These are phyloP conservation scores for Oryza australiensis DNA, from an alignment of 176 grass and related monocot species.

Conservation along the genomic window DNA sequence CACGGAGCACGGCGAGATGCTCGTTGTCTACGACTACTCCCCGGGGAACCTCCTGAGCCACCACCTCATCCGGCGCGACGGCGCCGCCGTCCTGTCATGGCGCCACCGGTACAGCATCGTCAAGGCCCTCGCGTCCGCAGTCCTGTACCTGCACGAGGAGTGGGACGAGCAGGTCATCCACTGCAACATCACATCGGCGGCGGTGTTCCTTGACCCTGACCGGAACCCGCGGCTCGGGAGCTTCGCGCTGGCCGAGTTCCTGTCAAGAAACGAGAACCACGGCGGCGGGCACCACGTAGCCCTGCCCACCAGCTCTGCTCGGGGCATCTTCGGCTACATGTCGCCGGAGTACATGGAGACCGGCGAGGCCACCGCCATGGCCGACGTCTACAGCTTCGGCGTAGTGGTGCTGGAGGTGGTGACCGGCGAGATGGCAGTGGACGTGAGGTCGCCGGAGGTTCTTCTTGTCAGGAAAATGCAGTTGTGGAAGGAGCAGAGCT, in stretches of 20 bases:
- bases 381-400: too few relatives aligned
- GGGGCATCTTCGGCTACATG: slow-evolving; percentile 95
- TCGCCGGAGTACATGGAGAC: slow-evolving; percentile 82
- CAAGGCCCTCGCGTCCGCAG: slow-evolving; percentile 71
- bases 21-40: slow-evolving; percentile 89
- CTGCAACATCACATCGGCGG: slow-evolving; percentile 80
- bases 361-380: slow-evolving; percentile 71
- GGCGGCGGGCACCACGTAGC: slow-evolving; percentile 34
- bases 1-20: slow-evolving; percentile 94
- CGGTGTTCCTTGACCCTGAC: slow-evolving; percentile 77
- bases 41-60: slow-evolving; percentile 62
- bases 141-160: slow-evolving; percentile 90
- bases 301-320: slow-evolving; percentile 36
- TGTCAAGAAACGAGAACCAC: slow-evolving; percentile 64
- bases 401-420: slow-evolving; percentile 78
- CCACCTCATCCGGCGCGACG: slow-evolving; percentile 46
- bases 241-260: slow-evolving; percentile 90
- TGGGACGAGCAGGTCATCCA: slow-evolving; percentile 98
- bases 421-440: slow-evolving; percentile 64
- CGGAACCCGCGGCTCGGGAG: slow-evolving; percentile 72
- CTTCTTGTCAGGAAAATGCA: slow-evolving; percentile 63
- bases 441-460: slow-evolving; percentile 64
- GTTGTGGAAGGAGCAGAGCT: slow-evolving; percentile 23
- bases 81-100: slow-evolving; percentile 50
- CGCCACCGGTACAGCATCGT: slow-evolving; percentile 74